Evolutionary conservation across 352 stramenopile genomes (phyloP), one percentile per base, ranked within the genome.

Genomic region (Poterioochromonas sp.): DNA sequence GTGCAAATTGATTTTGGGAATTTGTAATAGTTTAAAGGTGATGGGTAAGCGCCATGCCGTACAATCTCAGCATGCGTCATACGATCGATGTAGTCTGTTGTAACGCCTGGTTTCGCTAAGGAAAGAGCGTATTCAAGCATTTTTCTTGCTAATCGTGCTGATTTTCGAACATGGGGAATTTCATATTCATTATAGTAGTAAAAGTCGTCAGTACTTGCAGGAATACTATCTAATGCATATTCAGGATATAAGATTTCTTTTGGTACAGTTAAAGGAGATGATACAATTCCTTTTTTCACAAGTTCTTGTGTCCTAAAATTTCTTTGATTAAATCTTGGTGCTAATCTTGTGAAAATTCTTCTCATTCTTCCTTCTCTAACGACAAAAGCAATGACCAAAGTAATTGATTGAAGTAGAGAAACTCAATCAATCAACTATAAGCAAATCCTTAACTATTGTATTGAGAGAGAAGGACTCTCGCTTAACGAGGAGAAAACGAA

Each of bases 1-100:
- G 90, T 90, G 84, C 94, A 98, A 37, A 98, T 84, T 51, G 91
- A 93, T 86, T 98, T 82, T 78, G 92, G 90, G 82, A 96, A 97
- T 64, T 87, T 88, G 58, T 86, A 86, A 81, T 97, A 97, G 80
- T 94, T 92, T n/a, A 97, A 86, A 20, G 87, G 88, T 29, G 83
- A 87, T 18, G 88, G 89, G 76, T 92, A 94, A 49, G 90, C 94
- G 26, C 86, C 86, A 43, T 84, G 82, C 3, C 84, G 85, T 53
- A 97, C 80, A 65, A 97, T 93, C 49, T 92, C 89, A 12, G 93
- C 86, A 81, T 98, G 93, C 51, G 97, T 89, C 5, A 90, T 81
- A 54, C 85, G 81, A 81, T 98, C 93, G 79, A 98, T 96, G 51
- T 95, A 88, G 64, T 98, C 93, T 0, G 93, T 97, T 12, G 90